Evolutionary conservation across 371 early-diverging fungal species (phyloP).

Genomic region (Mucor mucedo): DNA sequence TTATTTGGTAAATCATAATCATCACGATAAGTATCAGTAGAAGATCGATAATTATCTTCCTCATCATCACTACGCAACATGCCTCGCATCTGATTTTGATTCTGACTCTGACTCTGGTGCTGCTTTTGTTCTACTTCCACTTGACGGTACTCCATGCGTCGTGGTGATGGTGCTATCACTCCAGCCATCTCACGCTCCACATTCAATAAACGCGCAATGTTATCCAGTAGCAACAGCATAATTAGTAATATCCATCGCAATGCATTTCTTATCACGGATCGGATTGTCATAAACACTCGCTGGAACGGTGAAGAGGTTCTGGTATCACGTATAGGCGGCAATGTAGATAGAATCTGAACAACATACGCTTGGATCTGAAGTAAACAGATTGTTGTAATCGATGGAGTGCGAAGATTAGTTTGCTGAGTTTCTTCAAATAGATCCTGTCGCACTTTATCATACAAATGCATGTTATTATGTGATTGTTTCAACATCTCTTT

Average conservation of each 20-base stretch:
- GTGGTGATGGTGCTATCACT: not conserved
- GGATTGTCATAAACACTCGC: not conserved
- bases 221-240: slow-evolving; percentile 33
- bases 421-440: slow-evolving; percentile 12
- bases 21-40: slow-evolving; percentile 2
- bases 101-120: too few relatives aligned
- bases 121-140: not conserved
- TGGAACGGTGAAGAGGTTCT: not conserved
- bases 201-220: slow-evolving; percentile 34
- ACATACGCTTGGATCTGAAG: slow-evolving; percentile 41
- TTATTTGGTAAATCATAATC: slow-evolving; percentile 5
- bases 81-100: too few relatives aligned
- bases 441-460: slow-evolving; percentile 23
- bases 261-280: slow-evolving; percentile 14
- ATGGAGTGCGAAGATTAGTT: slow-evolving; percentile 20
- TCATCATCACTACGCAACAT: not conserved
- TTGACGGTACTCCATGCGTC: not conserved
- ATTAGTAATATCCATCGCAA: slow-evolving; percentile 36
- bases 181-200: slow-evolving; percentile 38
- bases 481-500: slow-evolving; percentile 15
- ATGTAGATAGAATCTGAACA: slow-evolving; percentile 32
- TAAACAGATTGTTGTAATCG: slow-evolving; percentile 40
- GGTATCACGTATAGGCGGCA: slow-evolving; percentile 16
- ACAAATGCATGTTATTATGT: slow-evolving; percentile 4
- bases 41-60: not conserved